Percentiles rank a stretch among this genome's conserved stretches.
These are phyloP conservation scores for Colletotrichum orchidophilum DNA, from an alignment of 2,329 filamentous ascomycete species.

Conservation along the genomic window DNA sequence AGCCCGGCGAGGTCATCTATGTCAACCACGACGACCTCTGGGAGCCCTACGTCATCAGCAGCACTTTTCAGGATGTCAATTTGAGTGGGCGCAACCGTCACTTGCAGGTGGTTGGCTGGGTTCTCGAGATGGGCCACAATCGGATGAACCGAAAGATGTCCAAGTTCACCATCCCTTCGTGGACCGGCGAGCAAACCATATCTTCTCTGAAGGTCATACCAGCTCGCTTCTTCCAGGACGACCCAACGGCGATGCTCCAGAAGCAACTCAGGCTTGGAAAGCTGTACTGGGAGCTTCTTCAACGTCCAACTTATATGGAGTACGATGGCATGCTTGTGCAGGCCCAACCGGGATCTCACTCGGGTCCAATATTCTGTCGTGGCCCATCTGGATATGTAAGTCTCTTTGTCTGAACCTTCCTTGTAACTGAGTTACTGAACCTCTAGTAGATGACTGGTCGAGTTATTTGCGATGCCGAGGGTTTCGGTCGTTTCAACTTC, in stretches of 20 bases:
- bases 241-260: slow-evolving; percentile 45
- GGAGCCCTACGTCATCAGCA: slow-evolving; percentile 53
- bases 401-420: too few relatives aligned
- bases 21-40: slow-evolving; percentile 50
- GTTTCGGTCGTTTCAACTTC: slow-evolving; percentile 47
- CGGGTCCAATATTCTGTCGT: slow-evolving; percentile 1
- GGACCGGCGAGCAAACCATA: slow-evolving; percentile 56
- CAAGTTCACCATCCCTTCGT: slow-evolving; percentile 47
- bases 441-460: slow-evolving; percentile 45
- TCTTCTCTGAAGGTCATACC: slow-evolving; percentile 52
- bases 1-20: slow-evolving; percentile 57
- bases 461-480: slow-evolving; percentile 54
- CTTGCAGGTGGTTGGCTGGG: slow-evolving; percentile 50
- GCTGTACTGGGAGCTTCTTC: slow-evolving; percentile 57
- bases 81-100: not conserved
- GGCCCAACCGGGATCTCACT: slow-evolving; percentile 37
- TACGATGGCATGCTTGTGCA: slow-evolving; percentile 53
- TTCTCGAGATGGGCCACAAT: slow-evolving; percentile 46
- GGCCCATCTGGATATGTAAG: slow-evolving; percentile 44
- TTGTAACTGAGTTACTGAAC: slow-evolving; percentile 14
- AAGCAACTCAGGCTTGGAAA: slow-evolving; percentile 53
- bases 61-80: slow-evolving; percentile 35
- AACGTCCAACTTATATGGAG: slow-evolving; percentile 56
- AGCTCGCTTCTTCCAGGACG: slow-evolving; percentile 51
- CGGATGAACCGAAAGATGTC: slow-evolving; percentile 50